A percentile compares a stretch with the other conserved stretches of the same genome.
phyloP scores from a whole-genome alignment of 2,329 filamentous ascomycete genomes.

The Sclerotinia borealis region DNA sequence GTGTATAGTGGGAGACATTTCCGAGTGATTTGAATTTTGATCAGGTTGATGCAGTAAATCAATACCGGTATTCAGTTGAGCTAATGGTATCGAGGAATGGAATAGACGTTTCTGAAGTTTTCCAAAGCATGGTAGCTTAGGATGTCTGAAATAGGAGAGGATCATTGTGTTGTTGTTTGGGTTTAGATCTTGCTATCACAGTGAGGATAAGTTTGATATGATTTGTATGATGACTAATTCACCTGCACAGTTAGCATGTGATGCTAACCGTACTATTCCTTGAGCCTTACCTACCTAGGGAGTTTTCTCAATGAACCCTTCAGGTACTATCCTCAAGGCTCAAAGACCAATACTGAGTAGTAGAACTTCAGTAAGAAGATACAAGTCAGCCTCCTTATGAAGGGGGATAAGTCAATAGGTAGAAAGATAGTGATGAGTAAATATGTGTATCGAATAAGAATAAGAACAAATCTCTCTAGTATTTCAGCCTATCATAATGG shows the following conservation, averaged over 20 bases:
- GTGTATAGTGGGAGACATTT: slow-evolving; percentile 46
- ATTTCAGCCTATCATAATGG: neutral
- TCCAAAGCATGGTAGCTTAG: neutral
- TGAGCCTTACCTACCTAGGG: no score
- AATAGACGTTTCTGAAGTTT: neutral
- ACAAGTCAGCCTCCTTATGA: no score
- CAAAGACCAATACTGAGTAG: no score
- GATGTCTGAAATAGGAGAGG: neutral
- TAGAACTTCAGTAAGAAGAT: no score
- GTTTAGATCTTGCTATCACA: neutral
- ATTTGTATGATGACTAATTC: neutral
- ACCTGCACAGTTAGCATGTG: neutral
- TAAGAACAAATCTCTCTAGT: no score
- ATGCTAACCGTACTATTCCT: neutral
- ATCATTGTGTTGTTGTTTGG: neutral
- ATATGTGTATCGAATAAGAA: no score
- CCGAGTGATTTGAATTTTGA: neutral
- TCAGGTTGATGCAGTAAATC: neutral
- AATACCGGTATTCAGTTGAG: neutral
- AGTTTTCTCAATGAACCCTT: no score
- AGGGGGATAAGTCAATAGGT: no score
- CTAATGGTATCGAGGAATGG: neutral
- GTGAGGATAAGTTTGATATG: neutral
- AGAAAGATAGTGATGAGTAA: no score
- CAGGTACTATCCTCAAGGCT: no score